These are phyloP conservation scores for Didymella pinodella DNA, from an alignment of 2,329 filamentous ascomycete species.

Conservation along the genomic window DNA sequence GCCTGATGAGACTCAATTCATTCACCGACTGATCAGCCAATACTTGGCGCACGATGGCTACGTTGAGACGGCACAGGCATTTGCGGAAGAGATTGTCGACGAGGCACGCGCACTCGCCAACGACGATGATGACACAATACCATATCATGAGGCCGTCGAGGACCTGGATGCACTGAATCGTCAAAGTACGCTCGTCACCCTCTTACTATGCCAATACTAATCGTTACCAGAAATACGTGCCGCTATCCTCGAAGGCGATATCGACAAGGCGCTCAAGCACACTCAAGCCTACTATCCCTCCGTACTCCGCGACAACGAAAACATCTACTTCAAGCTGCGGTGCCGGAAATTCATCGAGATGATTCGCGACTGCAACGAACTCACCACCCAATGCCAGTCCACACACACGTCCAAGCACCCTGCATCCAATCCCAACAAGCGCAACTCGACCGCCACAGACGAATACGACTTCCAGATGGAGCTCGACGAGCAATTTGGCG, in stretches of 20 bases:
- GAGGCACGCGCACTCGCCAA: slow-evolving; percentile 75
- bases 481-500: slow-evolving; percentile 62
- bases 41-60: slow-evolving; percentile 96
- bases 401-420: slow-evolving; percentile 40
- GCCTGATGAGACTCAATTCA: slow-evolving; percentile 76
- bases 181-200: slow-evolving; percentile 68
- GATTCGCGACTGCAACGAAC: slow-evolving; percentile 55
- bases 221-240: slow-evolving; percentile 74
- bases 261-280: slow-evolving; percentile 86
- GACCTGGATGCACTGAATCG: slow-evolving; percentile 86
- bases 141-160: slow-evolving; percentile 73
- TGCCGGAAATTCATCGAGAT: slow-evolving; percentile 97
- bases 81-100: slow-evolving; percentile 78
- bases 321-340: slow-evolving; percentile 85
- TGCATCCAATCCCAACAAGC: slow-evolving; percentile 38
- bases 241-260: slow-evolving; percentile 88
- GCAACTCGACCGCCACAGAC: slow-evolving; percentile 52
- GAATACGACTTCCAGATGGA: slow-evolving; percentile 65
- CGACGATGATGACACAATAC: slow-evolving; percentile 57
- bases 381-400: slow-evolving; percentile 47
- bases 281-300: slow-evolving; percentile 80
- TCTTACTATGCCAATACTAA: not conserved
- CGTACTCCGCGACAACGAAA: slow-evolving; percentile 80
- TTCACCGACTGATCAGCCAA: slow-evolving; percentile 84
- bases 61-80: slow-evolving; percentile 88